A percentile compares a stretch with the other conserved stretches of the same genome.
Evolutionary conservation across 257 asterid genomes (phyloP).

Genomic region (Salvia splendens): DNA sequence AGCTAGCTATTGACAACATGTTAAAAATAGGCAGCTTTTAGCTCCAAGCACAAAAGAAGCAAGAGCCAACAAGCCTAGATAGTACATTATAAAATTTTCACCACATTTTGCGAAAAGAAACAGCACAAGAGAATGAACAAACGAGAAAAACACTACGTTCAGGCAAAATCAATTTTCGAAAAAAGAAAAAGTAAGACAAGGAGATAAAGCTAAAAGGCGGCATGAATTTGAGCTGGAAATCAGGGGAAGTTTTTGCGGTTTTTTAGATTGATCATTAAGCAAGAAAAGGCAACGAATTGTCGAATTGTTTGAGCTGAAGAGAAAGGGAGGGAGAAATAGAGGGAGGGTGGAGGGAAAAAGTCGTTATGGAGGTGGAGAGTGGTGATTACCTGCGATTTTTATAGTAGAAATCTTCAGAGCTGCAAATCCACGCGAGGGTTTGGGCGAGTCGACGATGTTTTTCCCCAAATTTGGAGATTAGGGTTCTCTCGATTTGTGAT

Average conservation of each 20-base stretch:
- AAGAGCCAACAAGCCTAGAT: conserved; percentile 17
- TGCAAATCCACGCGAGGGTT: conserved; percentile 80
- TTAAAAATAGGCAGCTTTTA: conserved; percentile 19
- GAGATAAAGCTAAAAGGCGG: background rate
- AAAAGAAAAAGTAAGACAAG: background rate
- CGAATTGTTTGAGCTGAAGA: conserved; percentile 13
- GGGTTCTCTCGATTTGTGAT: conserved; percentile 44
- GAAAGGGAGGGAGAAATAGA: background rate
- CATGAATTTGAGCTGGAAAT: conserved; percentile 12
- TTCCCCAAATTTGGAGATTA: conserved; percentile 52
- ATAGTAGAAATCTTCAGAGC: conserved; percentile 49
- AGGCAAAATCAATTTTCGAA: conserved; percentile 15
- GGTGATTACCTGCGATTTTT: conserved; percentile 43
- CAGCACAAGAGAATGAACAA: background rate
- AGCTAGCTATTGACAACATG: background rate
- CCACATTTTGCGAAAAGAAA: conserved; percentile 4
- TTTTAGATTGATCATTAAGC: conserved; percentile 15
- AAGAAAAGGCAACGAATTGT: background rate
- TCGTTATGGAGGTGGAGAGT: conserved; percentile 33
- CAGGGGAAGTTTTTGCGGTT: background rate
- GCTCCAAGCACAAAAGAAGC: conserved; percentile 19
- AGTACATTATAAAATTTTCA: background rate
- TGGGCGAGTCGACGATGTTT: conserved; percentile 62
- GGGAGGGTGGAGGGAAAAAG: background rate
- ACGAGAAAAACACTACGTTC: conserved; percentile 11